These are phyloP conservation scores for Phaeoacremonium minimum DNA, from an alignment of 2,329 filamentous ascomycete genomes.

Conservation along the genomic window DNA sequence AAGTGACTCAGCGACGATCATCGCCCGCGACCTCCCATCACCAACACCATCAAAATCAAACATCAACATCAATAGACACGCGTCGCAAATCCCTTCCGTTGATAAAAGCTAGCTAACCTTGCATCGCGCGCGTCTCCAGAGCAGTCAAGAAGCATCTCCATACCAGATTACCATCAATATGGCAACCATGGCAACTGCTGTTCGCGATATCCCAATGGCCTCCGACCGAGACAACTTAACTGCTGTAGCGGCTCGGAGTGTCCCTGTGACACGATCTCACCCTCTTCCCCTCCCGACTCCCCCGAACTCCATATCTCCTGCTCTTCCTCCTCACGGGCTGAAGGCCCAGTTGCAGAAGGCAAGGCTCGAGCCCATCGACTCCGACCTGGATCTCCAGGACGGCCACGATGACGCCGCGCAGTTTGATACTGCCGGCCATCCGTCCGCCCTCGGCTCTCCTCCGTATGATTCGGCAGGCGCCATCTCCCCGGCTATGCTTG, in stretches of 20 bases:
- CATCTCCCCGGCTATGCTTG: constrained; percentile 81
- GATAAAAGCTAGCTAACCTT: constrained; percentile 19
- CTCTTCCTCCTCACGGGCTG: constrained; percentile 75
- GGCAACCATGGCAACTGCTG: constrained; percentile 63
- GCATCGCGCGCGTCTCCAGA: constrained; percentile 25
- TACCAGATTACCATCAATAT: constrained; percentile 40
- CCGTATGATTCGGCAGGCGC: constrained; percentile 68
- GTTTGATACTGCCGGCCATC: constrained; percentile 17
- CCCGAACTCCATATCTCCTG: constrained; percentile 91
- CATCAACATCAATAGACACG: constrained; percentile 9
- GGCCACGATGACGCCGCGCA: constrained; percentile 40
- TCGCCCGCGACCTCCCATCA: constrained; percentile 3
- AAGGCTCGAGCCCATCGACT: constrained; percentile 66
- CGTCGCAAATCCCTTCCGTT: constrained; percentile 12
- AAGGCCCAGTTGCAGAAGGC: constrained; percentile 62
- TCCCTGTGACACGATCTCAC: constrained; percentile 58
- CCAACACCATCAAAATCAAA: constrained; percentile 7
- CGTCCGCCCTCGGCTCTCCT: constrained; percentile 35
- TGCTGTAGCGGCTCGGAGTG: constrained; percentile 66
- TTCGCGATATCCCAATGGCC: constrained; percentile 63
- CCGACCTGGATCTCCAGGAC: constrained; percentile 82
- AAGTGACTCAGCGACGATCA: constrained; percentile 23
- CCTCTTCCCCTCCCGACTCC: constrained; percentile 83
- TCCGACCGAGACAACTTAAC: constrained; percentile 66
- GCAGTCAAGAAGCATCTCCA: constrained; percentile 38